phyloP scores from a whole-genome alignment of 106 monocot genomes.

The Narthecium ossifragum region DNA sequence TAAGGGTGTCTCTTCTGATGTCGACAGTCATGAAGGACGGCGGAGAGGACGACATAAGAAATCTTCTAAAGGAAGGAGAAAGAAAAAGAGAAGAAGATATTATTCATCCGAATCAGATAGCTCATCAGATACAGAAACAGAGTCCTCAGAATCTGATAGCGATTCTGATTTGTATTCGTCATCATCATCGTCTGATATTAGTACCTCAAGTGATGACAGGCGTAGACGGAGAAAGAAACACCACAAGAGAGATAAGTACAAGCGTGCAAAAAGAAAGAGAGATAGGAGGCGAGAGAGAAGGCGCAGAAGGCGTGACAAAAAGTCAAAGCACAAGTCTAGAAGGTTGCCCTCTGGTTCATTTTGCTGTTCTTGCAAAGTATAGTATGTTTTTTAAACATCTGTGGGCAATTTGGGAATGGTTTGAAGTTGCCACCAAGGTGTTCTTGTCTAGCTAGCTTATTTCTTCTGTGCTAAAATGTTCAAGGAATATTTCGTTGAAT shows the following conservation, averaged over 20 bases:
- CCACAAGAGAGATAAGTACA: conserved; percentile 60
- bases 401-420: too few species aligned
- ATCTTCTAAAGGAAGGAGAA: conserved; percentile 58
- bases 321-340: conserved; percentile 54
- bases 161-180: conserved; percentile 62
- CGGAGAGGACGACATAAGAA: conserved; percentile 52
- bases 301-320: conserved; percentile 53
- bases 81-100: conserved; percentile 65
- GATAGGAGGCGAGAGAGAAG: conserved; percentile 64
- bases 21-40: conserved; percentile 25
- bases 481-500: too few species aligned
- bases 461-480: too few species aligned
- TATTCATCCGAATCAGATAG: conserved; percentile 67
- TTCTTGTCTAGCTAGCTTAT: too few species aligned
- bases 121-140: conserved; percentile 40
- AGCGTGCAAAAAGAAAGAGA: conserved; percentile 64
- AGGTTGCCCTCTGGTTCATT: conserved; percentile 47
- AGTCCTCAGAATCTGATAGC: conserved; percentile 62
- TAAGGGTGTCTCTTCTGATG: conserved; percentile 35
- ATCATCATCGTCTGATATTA: conserved; percentile 61
- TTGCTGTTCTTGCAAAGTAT: not conserved
- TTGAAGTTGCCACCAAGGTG: too few species aligned
- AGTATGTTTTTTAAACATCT: not conserved
- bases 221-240: conserved; percentile 50
- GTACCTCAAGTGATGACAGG: conserved; percentile 82